Evolutionary conservation across 108 stramenopile species (phyloP), one percentile per base, ranked within the genome.

Genomic region (Cyclotella cryptica): DNA sequence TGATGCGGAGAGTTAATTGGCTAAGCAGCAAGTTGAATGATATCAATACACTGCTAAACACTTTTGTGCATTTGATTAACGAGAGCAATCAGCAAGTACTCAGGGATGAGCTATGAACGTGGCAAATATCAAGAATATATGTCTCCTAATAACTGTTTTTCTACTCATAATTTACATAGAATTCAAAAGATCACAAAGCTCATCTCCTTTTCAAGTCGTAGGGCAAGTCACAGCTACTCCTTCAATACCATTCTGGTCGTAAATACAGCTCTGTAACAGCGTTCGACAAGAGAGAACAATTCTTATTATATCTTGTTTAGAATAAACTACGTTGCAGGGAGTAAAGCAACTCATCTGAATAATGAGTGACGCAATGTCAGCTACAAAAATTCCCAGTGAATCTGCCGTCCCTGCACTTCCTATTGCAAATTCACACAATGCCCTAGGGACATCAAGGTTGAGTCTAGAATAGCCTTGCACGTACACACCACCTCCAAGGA

Each of bases 401-500:
- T 92, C 92, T 13, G 91, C 93, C 3, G 90, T 85, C 60, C 87
- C 80, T n/a, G 88, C 89, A 24, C 85, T 77, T 29, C 72, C 66
- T 59, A 96, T 73, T 15, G 91, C 88, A 71, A 96, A 89, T 70
- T 96, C 95, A 62, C 81, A 65, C 45, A 82, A 64, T 44, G 76
- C 75, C 26, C 30, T 21, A 9, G 88, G 85, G n/a, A 92, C 27
- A 55, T 89, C 92, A 10, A 52, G 27, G 45, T 83, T 83, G 17
- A 96, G 89, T 29, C 89, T 67, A 14, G 72, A 75, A 66, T 88
- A 93, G 15, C 87, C 92, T 61, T 94, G 87, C 4, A 93, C 88
- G 69, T 96, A 96, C 28, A 93, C 90, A 24, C 77, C 87, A 15
- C 93, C 95, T 27, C 95, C 95, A 19, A 96, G 65, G 24, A 91